Conservation (phyloP, 768 basidiomycete genomes). For the button mushroom (Agaricus bisporus) region DNA sequence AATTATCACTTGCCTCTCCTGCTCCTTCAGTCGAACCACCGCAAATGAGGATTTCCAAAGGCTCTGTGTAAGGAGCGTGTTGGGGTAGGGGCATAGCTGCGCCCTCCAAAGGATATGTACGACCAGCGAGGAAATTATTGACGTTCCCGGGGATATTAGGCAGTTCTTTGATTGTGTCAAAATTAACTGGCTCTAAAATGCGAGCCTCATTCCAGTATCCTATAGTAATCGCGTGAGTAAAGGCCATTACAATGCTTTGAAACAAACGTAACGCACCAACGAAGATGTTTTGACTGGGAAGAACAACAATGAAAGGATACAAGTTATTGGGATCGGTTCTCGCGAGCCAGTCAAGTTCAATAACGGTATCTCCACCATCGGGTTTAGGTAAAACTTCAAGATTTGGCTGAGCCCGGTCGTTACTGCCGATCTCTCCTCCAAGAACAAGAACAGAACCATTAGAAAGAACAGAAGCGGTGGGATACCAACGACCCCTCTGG, state of each 20-base stretch:
- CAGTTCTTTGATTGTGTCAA: slow-evolving; percentile 49
- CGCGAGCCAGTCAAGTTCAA: slow-evolving; percentile 59
- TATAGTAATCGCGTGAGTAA: slow-evolving; percentile 17
- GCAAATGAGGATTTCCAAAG: slow-evolving; percentile 63
- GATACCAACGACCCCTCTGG: slow-evolving; percentile 68
- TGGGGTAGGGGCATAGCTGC: slow-evolving; percentile 66
- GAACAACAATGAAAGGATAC: slow-evolving; percentile 70
- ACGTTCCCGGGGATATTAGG: slow-evolving; percentile 77
- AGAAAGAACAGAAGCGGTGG: slow-evolving; percentile 57
- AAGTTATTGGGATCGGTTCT: slow-evolving; percentile 78
- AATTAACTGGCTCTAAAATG: slow-evolving; percentile 60
- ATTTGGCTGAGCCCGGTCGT: slow-evolving; percentile 58
- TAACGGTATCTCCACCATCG: slow-evolving; percentile 51
- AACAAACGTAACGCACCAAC: slow-evolving; percentile 41
- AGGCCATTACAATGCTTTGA: background rate
- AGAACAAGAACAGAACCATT: slow-evolving; percentile 73
- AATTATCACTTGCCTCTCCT: slow-evolving; percentile 57
- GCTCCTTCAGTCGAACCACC: slow-evolving; percentile 65
- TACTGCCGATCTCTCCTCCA: slow-evolving; percentile 71
- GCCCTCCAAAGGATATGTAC: slow-evolving; percentile 76
- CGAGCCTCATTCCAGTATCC: slow-evolving; percentile 81
- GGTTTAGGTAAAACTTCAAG: slow-evolving; percentile 69
- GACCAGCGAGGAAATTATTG: slow-evolving; percentile 63
- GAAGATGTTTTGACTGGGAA: slow-evolving; percentile 67
- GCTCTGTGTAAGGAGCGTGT: slow-evolving; percentile 66